Evolutionary conservation across 768 basidiomycete genomes (phyloP).

Genomic region (Imleria badia): DNA sequence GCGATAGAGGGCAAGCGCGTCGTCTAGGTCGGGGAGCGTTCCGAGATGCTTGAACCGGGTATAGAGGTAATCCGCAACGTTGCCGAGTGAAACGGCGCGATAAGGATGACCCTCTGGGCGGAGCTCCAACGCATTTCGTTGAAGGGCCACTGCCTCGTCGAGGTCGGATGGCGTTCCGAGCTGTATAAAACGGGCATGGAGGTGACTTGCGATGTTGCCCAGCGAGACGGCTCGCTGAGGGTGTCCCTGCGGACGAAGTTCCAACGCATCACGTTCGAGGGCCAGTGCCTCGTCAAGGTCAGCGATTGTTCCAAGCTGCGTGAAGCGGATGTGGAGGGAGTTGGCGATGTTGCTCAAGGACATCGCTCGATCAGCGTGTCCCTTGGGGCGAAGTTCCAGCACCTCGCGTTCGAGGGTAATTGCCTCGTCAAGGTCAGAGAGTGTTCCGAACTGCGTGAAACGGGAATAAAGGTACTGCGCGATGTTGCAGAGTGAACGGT

Average conservation of each 20-base stretch:
- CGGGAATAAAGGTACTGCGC: background rate
- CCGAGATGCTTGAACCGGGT: background rate
- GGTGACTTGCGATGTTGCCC: background rate
- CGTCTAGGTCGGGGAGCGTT: background rate
- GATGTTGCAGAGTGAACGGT: background rate
- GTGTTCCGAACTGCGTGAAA: background rate
- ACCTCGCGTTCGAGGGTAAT: background rate
- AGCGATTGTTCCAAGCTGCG: too few species aligned
- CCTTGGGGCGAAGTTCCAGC: background rate
- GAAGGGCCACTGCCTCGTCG: background rate
- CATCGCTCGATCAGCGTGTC: too few species aligned
- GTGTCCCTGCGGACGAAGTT: too few species aligned
- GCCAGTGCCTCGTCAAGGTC: too few species aligned
- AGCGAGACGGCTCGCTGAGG: too few species aligned
- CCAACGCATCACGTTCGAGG: too few species aligned
- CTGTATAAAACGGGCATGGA: background rate
- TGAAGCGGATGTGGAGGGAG: too few species aligned
- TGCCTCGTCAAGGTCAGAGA: background rate
- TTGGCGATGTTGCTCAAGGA: background rate
- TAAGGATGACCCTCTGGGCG: background rate
- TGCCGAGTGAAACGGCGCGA: background rate
- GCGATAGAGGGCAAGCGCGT: background rate
- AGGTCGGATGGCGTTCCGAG: background rate
- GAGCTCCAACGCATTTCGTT: background rate
- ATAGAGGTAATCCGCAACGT: background rate